Base-by-base conservation (phyloP, 2,329 filamentous ascomycete species). In the Bipolaris cookei region DNA sequence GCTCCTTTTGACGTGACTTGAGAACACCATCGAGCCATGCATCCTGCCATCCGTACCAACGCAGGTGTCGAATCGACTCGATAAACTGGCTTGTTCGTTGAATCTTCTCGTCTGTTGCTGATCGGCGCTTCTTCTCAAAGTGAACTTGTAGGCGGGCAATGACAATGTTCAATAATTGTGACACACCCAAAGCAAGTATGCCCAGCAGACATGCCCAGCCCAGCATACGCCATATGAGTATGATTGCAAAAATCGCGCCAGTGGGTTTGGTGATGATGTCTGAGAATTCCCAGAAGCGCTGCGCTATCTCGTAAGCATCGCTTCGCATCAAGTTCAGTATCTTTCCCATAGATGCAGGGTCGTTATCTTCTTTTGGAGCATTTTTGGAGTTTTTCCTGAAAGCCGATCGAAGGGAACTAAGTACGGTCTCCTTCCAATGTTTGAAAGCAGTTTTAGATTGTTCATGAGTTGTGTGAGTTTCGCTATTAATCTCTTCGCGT, bases 281-380 rank as follows among this genome's bases (percentile, higher is more conserved):
- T 1, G 90, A 84, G 50, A 95, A 90, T 58, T 97, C 92, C 92
- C 92, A 97, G 67, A 97, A 95, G 41, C 90, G 76, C 68, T 94
- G 91, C 2, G 91, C 85, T 37, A 94, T 86, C 71, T 93, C 90
- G 69, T 94, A 95, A 0, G 90, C 90, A 72, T 95, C 91, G 56
- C 84, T 87, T 35, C 91, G 88, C 81, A 96, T 90, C 2, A 97
- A 77, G 67, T 96, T 97, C 59, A 97, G 84, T 49, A 97, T 95
- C 71, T 96, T 96, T 6, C 92, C 92, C 77, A 93, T 94, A 0
- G 90, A 92, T 0, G 92, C 91, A 2, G 89, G 85, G 53, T 84
- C 79, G 54, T 83, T 82, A 10, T 68, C 32, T 61, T 70, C 47
- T 54, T 72, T 54, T 62, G 62, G 35, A 23, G 75, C 70, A 21